Evolutionary conservation across 768 basidiomycete genomes (phyloP).

Genomic region (Hypsizygus marmoreus): DNA sequence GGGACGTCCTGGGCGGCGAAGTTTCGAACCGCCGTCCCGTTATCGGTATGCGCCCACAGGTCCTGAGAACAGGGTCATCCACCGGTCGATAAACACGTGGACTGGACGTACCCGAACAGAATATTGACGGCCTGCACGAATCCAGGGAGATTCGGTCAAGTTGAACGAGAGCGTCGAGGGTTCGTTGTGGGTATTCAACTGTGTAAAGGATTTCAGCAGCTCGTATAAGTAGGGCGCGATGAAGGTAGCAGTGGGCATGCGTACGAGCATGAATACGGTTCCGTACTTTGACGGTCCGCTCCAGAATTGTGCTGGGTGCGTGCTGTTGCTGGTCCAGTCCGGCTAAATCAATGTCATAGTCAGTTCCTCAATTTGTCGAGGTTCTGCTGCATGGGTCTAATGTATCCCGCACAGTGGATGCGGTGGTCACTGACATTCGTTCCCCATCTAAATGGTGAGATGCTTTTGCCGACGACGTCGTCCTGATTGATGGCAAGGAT

Average conservation of each 20-base stretch:
- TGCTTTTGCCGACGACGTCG: slow-evolving; percentile 56
- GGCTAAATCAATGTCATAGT: slow-evolving; percentile 20
- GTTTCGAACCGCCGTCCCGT: slow-evolving; percentile 64
- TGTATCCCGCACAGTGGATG: no score
- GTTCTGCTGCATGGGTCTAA: background rate
- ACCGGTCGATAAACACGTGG: background rate
- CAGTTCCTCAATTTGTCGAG: background rate
- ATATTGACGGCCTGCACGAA: slow-evolving; percentile 63
- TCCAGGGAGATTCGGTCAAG: slow-evolving; percentile 66
- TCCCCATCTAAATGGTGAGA: slow-evolving; percentile 72
- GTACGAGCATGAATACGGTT: slow-evolving; percentile 66
- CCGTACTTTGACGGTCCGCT: slow-evolving; percentile 62
- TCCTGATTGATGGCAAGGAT: slow-evolving; percentile 74
- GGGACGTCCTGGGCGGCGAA: slow-evolving; percentile 57
- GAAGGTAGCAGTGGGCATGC: slow-evolving; percentile 11
- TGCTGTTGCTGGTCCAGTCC: slow-evolving; percentile 40
- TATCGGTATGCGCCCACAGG: slow-evolving; percentile 72
- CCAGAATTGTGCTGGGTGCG: slow-evolving; percentile 66
- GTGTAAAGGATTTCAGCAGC: background rate
- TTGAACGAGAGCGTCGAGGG: slow-evolving; percentile 56
- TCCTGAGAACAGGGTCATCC: slow-evolving; percentile 47
- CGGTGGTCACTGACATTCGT: slow-evolving; percentile 48
- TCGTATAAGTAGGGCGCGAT: background rate
- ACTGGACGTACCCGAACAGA: slow-evolving; percentile 48
- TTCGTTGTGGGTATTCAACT: slow-evolving; percentile 60